Base-by-base conservation (phyloP, 805 yeast species). In the Blastobotrys parvus region DNA sequence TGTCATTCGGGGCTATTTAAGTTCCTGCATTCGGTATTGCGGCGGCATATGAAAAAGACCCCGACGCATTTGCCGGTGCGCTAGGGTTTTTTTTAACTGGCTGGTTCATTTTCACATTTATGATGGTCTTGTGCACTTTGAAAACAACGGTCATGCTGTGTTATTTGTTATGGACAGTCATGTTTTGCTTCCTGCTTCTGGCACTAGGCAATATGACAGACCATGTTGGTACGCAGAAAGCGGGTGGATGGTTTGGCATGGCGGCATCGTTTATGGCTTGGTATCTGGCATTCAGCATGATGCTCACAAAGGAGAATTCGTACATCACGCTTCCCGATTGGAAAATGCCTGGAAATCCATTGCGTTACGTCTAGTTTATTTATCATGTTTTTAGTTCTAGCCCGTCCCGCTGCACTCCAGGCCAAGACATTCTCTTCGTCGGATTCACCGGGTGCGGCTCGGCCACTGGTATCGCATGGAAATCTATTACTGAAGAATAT, bases 81-180 rank as follows among this genome's bases (percentile, higher is more conserved):
- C 56, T 78, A 18, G 83, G 82, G 0, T 71, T 80, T 54, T 80
- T 63, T 55, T 54, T 78, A 27, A 45, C 77, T 16, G 83, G 77
- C 3, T 81, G 87, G 87, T 59, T 73, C 13, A 59, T 78, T 19
- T 78, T 80, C 60, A 77, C 86, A 0, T 63, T 70, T 21, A 67
- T 77, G 41, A 52, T 80, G 44, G 53, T 70, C 15, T 38, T 77
- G 30, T 70, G 77, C 52, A 79, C 86, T 2, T 54, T 77, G 54
- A 72, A 79, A 52, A 77, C 87, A 2, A 81, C 87, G 2, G 70
- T 78, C 17, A 75, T 80, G 43, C 77, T 79, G 65, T 75, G 77
- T 54, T 45, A 65, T 3, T 65, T 81, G 53, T 78, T 78, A 54
- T 67, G 75, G 60, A 55, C 68, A 45, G 65, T 81, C 39, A 65